phyloP scores from a whole-genome alignment of 2,329 filamentous ascomycete genomes.

The Lachnellula subtilissima region DNA sequence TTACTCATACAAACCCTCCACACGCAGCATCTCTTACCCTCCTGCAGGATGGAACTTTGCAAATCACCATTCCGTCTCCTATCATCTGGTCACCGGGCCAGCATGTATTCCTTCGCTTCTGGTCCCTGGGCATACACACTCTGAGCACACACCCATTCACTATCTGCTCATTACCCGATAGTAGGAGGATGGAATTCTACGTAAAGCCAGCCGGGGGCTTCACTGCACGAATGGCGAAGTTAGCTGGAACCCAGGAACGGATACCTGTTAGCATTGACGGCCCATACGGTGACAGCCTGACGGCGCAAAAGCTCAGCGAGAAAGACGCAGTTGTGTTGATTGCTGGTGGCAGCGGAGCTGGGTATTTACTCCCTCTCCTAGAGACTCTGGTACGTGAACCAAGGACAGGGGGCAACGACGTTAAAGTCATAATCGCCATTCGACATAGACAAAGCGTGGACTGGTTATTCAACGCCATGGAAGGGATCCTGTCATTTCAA shows the following conservation, averaged over 20 bases:
- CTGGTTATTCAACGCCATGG: neutral
- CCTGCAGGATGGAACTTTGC: conserved; percentile 80
- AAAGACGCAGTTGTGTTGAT: conserved; percentile 9
- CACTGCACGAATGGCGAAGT: conserved; percentile 2
- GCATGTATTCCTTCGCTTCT: conserved; percentile 87
- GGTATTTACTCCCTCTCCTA: conserved; percentile 10
- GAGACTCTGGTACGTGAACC: neutral
- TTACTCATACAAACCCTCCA: conserved; percentile 78
- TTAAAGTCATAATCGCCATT: conserved; percentile 1
- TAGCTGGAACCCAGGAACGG: neutral
- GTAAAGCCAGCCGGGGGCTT: conserved; percentile 5
- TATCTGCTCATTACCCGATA: conserved; percentile 62
- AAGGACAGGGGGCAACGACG: neutral
- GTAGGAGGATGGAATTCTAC: conserved; percentile 8
- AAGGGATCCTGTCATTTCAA: neutral
- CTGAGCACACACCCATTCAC: conserved; percentile 92
- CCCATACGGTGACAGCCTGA: conserved; percentile 9
- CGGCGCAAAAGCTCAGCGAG: neutral
- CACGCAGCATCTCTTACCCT: conserved; percentile 79
- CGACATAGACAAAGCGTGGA: neutral
- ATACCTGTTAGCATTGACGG: conserved; percentile 13
- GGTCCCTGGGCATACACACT: conserved; percentile 63
- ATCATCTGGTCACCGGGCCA: conserved; percentile 88
- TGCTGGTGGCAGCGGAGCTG: conserved; percentile 11
- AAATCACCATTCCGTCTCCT: conserved; percentile 84